Base-by-base conservation (phyloP, 2,329 filamentous ascomycete species). In the Fusarium sp. region DNA sequence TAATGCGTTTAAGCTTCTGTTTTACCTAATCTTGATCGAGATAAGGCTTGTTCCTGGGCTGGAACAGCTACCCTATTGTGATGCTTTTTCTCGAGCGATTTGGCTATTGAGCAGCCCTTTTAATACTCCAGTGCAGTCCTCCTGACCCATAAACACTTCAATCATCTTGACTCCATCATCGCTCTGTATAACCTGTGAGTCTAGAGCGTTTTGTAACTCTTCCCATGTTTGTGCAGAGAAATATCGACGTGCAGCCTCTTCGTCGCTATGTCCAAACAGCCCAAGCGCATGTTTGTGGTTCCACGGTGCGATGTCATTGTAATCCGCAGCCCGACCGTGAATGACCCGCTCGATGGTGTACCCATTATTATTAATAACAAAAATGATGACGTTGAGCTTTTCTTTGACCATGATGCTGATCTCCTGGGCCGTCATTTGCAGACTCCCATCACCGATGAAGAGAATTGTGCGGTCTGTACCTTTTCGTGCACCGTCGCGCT, bases 311-410 rank as follows among this genome's bases (percentile, higher is more conserved):
- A 62, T 62, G 3, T 62, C 49, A 3, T 62, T 62, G 5, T 62
- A 62, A 10, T 62, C 50, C 20, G 43, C 43, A 5, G 56, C 62
- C n/a, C 59, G 39, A 0, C 59, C 57, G 3, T 62, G 59, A 24
- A 62, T 62, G 7, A 49, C 59, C 11, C 59, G 59, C 26, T 62
- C 57, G 20, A 62, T 62, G 3, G 59, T 62, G 20, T 62, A 62
- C 0, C 59, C 57, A n/a, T 62, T 62, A 3, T 62, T 62, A 4
- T 62, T 62, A 13, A 62, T 62, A 2, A 62, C 57, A 26, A 62
- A 48, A 6, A 62, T 44, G 8, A 56, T 35, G 19, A 62, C 43
- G 15, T 62, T 56, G 30, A 62, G 59, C 2, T 40, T 56, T 3
- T 62, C 57, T 17, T 62, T 62, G 7, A 62, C 13, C 17, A 62